Evolutionary conservation across 2,329 filamentous ascomycete genomes (phyloP), one percentile per base, ranked within the genome.

Genomic region (Fusarium pseudograminearum): DNA sequence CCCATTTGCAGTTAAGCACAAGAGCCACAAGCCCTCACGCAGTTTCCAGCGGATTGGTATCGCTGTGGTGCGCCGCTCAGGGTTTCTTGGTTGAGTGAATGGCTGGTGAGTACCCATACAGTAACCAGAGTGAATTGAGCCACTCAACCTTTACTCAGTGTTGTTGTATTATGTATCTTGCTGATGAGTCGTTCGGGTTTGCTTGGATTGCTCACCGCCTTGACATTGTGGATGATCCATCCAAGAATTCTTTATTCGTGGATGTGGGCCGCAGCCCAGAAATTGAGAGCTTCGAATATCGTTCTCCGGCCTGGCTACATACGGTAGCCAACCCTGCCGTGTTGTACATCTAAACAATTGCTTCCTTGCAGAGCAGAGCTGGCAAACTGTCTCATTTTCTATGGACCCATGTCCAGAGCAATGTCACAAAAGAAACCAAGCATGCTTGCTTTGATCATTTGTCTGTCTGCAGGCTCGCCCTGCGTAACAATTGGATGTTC

Each of bases 341-440:
- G 34, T 38, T 51, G 65, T 58, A 52, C 57, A 58, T 55, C 60
- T 65, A 50, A 61, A 60, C 70, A 70, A 50, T 48, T 59, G 45
- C 57, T 64, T 73, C 72, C 72, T 73, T 74, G 72, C 72, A 73
- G 62, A 65, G 69, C 69, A 73, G 55, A 61, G 61, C 44, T 67
- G 52, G 63, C 61, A 63, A 62, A 61, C 61, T 59, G 67, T 73
- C 65, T 68, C 57, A 65, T 64, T 62, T 26, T 56, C 47, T 64
- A 65, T 59, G 65, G 73, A 61, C 71, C 69, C 63, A 69, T 73
- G 61, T 50, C 38, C 55, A 71, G 64, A 65, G 67, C 60, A 66
- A 74, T 72, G 65, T 73, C 69, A 62, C 71, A 74, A 66, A 62
- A 59, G 70, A 70, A 69, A 64, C 41, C 70, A 62, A 53, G 38